Evolutionary conservation across 345 rosid genomes (phyloP).

Genomic region (Sisymbrium irio): DNA sequence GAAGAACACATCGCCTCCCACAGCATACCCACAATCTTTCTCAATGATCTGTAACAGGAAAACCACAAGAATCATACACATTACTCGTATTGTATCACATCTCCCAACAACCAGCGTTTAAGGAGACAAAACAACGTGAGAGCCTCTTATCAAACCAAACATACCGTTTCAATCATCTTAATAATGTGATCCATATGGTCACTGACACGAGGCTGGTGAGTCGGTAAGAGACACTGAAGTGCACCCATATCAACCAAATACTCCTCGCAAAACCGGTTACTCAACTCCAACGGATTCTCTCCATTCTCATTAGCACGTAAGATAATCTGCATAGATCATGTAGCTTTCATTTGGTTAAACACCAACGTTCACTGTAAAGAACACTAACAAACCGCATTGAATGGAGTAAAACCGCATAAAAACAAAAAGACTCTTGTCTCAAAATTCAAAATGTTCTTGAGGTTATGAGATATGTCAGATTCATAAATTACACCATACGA

Average conservation of each 20-base stretch:
- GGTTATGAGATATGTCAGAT: neutral
- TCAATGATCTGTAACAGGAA: slow-evolving; percentile 60
- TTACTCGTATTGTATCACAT: neutral
- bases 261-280: slow-evolving; percentile 67
- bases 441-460: neutral
- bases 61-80: neutral
- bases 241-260: slow-evolving; percentile 67
- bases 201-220: slow-evolving; percentile 76
- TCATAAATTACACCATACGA: neutral
- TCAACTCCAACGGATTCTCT: slow-evolving; percentile 58
- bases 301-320: slow-evolving; percentile 59
- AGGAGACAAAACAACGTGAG: neutral
- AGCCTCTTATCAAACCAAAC: neutral
- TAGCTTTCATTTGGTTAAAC: neutral
- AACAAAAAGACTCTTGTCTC: neutral
- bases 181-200: slow-evolving; percentile 74
- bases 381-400: no score
- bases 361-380: no score
- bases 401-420: neutral
- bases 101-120: neutral
- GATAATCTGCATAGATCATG: slow-evolving; percentile 53
- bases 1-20: slow-evolving; percentile 82
- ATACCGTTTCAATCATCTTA: slow-evolving; percentile 66
- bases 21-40: slow-evolving; percentile 66
- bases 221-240: slow-evolving; percentile 81